Conservation (phyloP, 495 filamentous ascomycete species). For the Xylaria palmicola region DNA sequence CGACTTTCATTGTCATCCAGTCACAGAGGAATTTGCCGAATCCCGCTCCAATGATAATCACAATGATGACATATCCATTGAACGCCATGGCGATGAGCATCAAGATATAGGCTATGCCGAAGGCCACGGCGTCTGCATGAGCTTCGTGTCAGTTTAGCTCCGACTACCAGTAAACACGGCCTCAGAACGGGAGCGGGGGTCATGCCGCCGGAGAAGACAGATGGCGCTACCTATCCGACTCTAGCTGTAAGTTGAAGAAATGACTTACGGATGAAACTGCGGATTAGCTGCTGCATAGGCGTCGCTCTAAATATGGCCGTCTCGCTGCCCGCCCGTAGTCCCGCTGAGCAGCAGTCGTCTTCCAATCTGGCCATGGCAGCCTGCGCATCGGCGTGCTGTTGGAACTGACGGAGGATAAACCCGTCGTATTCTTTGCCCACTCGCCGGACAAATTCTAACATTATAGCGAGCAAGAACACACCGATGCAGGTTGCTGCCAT, state of each 20-base stretch:
- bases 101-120: slow-evolving; percentile 56
- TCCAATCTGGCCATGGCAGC: slow-evolving; percentile 20
- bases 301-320: slow-evolving; percentile 45
- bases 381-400: slow-evolving; percentile 33
- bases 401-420: slow-evolving; percentile 40
- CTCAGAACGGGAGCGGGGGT: neutral
- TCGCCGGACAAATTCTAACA: slow-evolving; percentile 52
- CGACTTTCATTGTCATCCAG: slow-evolving; percentile 35
- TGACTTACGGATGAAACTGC: slow-evolving; percentile 39
- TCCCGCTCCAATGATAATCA: slow-evolving; percentile 53
- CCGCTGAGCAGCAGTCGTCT: slow-evolving; percentile 17
- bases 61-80: slow-evolving; percentile 59
- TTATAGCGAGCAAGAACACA: slow-evolving; percentile 53
- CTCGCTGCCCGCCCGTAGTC: neutral
- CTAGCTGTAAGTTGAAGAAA: neutral
- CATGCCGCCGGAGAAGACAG: neutral
- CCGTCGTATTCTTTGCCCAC: slow-evolving; percentile 55
- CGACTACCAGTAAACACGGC: neutral
- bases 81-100: slow-evolving; percentile 59
- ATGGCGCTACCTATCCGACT: neutral
- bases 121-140: slow-evolving; percentile 40
- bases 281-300: slow-evolving; percentile 47
- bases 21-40: slow-evolving; percentile 47
- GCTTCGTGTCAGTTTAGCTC: neutral
- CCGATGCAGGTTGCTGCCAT: slow-evolving; percentile 61